These are phyloP conservation scores for Fusarium sp. DNA, from an alignment of 2,329 filamentous ascomycete genomes.

Conservation along the genomic window DNA sequence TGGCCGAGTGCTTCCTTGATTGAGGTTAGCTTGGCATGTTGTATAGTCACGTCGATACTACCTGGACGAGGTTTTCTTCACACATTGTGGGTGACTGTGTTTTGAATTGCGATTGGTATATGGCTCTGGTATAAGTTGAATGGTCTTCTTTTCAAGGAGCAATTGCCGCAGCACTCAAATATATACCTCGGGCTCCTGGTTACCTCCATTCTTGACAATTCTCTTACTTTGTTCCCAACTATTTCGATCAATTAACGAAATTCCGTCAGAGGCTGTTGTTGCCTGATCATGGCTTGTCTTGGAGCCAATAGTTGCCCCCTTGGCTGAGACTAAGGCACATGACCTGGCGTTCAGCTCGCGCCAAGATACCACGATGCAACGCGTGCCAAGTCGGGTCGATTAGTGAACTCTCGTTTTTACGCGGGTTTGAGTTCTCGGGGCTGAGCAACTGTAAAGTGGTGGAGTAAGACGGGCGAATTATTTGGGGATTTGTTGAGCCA, in stretches of 20 bases:
- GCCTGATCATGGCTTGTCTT: slow-evolving; percentile 34
- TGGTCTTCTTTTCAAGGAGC: neutral
- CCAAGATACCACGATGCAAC: slow-evolving; percentile 12
- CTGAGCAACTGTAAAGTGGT: neutral
- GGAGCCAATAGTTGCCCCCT: slow-evolving; percentile 19
- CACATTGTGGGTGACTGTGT: neutral
- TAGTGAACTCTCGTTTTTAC: slow-evolving; percentile 13
- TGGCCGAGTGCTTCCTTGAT: slow-evolving; percentile 44
- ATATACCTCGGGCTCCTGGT: slow-evolving; percentile 22
- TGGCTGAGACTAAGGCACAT: slow-evolving; percentile 32
- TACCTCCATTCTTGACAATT: neutral
- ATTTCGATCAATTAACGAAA: neutral
- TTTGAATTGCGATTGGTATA: neutral
- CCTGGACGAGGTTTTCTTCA: slow-evolving; percentile 22
- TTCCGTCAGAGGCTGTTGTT: slow-evolving; percentile 33
- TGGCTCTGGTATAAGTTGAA: neutral
- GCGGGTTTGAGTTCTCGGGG: neutral
- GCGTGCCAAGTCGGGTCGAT: slow-evolving; percentile 22
- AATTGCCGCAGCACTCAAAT: slow-evolving; percentile 2
- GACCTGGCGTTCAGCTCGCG: slow-evolving; percentile 39
- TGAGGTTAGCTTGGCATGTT: neutral
- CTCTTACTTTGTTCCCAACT: neutral
- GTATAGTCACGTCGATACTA: neutral
- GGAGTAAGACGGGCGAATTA: neutral
- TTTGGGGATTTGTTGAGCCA: neutral